Percentiles rank a stretch among this genome's conserved stretches.
Conservation (phyloP, 257 asterid species). For the Solanum medicagineum region DNA sequence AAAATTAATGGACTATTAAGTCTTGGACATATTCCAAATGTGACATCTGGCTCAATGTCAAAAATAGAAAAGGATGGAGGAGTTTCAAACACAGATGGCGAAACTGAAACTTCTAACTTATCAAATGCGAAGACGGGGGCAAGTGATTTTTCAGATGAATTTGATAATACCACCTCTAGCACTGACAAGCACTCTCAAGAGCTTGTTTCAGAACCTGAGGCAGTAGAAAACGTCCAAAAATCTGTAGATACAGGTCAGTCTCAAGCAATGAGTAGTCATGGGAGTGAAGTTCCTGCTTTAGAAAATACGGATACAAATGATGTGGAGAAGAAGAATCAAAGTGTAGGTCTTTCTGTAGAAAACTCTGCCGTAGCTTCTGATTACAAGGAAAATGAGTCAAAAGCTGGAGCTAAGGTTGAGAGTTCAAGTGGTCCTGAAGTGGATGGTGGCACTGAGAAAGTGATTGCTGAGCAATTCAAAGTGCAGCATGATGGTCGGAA, state of each 20-base stretch:
- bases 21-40: constrained; percentile 25
- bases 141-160: constrained; percentile 25
- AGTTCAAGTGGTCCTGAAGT: constrained; percentile 17
- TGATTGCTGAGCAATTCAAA: constrained; percentile 17
- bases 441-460: constrained; percentile 26
- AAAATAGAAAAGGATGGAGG: constrained; percentile 16
- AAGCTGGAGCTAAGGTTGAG: constrained; percentile 30
- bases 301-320: constrained; percentile 19
- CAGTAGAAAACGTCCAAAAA: constrained; percentile 22
- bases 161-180: constrained; percentile 17
- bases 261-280: constrained; percentile 15
- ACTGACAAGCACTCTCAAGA: constrained; percentile 23
- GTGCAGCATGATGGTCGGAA: constrained; percentile 18
- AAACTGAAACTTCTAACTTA: constrained; percentile 20
- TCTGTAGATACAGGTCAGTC: constrained; percentile 13
- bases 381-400: constrained; percentile 16
- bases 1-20: constrained; percentile 36
- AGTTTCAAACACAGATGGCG: constrained; percentile 9
- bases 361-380: constrained; percentile 21
- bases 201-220: constrained; percentile 32
- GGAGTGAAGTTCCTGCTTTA: constrained; percentile 13
- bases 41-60: constrained; percentile 31
- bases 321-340: constrained; percentile 13
- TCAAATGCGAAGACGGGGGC: constrained; percentile 19
- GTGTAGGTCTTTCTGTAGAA: constrained; percentile 15